These are phyloP conservation scores for Globisporangium iwayamae DNA, from an alignment of 352 stramenopile genomes.

Conservation along the genomic window DNA sequence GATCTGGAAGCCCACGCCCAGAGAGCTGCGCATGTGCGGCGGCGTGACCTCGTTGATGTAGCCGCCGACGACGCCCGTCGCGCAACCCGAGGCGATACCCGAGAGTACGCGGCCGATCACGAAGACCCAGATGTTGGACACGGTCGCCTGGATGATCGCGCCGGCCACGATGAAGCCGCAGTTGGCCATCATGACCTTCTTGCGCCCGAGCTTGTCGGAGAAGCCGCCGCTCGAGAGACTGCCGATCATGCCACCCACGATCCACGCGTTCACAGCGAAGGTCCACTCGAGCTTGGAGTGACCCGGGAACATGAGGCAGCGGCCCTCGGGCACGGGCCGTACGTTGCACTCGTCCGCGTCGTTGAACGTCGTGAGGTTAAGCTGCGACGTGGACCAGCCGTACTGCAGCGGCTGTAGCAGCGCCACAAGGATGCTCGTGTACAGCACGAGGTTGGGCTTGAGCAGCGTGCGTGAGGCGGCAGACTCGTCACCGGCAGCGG, in stretches of 20 bases:
- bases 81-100: slow-evolving; percentile 35
- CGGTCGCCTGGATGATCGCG: slow-evolving; percentile 22
- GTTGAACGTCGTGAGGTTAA: slow-evolving; percentile 46
- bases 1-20: slow-evolving; percentile 40
- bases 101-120: slow-evolving; percentile 33
- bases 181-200: slow-evolving; percentile 27
- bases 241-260: slow-evolving; percentile 41
- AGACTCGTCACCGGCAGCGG: slow-evolving; percentile 1
- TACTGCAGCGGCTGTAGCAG: slow-evolving; percentile 47
- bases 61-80: slow-evolving; percentile 22
- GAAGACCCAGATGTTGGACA: slow-evolving; percentile 30
- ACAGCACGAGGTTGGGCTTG: slow-evolving; percentile 32
- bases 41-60: slow-evolving; percentile 55
- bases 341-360: slow-evolving; percentile 29
- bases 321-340: slow-evolving; percentile 15
- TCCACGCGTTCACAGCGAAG: slow-evolving; percentile 35
- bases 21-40: slow-evolving; percentile 28
- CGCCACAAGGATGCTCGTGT: slow-evolving; percentile 41
- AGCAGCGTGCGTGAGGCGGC: slow-evolving; percentile 19
- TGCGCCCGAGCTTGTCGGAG: slow-evolving; percentile 34
- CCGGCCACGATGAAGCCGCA: slow-evolving; percentile 33
- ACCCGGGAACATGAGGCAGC: slow-evolving; percentile 34
- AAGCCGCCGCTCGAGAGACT: slow-evolving; percentile 25
- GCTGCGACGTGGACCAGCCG: slow-evolving; percentile 55
- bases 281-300: slow-evolving; percentile 37